These are phyloP conservation scores for Phoma sp. DNA, from an alignment of 2,329 filamentous ascomycete species.

Conservation along the genomic window DNA sequence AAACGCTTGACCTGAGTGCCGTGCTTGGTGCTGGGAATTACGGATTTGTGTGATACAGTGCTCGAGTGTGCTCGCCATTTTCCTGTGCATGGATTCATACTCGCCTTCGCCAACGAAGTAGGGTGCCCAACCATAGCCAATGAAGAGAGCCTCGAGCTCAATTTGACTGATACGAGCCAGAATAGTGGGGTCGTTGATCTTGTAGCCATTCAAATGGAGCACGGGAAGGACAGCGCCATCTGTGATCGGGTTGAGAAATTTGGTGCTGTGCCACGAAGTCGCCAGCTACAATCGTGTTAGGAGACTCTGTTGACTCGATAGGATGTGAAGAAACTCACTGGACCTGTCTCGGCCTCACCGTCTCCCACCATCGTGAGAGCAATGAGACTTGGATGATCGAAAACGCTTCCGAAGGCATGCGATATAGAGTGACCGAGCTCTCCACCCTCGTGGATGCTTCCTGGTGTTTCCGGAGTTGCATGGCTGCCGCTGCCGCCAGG, in stretches of 20 bases:
- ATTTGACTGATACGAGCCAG: conserved; percentile 77
- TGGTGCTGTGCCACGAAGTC: conserved; percentile 82
- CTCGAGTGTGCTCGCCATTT: conserved; percentile 80
- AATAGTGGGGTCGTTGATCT: conserved; percentile 63
- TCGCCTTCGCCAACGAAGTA: conserved; percentile 83
- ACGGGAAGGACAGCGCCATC: conserved; percentile 81
- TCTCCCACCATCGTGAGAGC: conserved; percentile 81
- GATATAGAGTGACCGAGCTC: conserved; percentile 84
- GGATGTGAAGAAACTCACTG: too few species aligned
- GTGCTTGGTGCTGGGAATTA: conserved; percentile 73
- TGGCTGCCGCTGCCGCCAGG: conserved; percentile 80
- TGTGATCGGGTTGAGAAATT: conserved; percentile 80
- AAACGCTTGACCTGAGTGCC: conserved; percentile 72
- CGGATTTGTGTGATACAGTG: conserved; percentile 74
- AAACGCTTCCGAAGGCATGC: conserved; percentile 79
- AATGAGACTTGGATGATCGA: conserved; percentile 77
- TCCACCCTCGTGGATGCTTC: conserved; percentile 79
- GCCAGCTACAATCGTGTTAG: too few species aligned
- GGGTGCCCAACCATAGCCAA: conserved; percentile 79
- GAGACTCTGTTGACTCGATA: too few species aligned
- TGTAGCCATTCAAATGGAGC: conserved; percentile 82
- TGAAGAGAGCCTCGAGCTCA: conserved; percentile 73
- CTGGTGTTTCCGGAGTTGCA: conserved; percentile 79
- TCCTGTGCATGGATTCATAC: conserved; percentile 77
- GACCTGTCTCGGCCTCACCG: conserved; percentile 80